These are phyloP conservation scores for Pilatotrama ljubarskyi DNA, from an alignment of 768 basidiomycete species.

Conservation along the genomic window DNA sequence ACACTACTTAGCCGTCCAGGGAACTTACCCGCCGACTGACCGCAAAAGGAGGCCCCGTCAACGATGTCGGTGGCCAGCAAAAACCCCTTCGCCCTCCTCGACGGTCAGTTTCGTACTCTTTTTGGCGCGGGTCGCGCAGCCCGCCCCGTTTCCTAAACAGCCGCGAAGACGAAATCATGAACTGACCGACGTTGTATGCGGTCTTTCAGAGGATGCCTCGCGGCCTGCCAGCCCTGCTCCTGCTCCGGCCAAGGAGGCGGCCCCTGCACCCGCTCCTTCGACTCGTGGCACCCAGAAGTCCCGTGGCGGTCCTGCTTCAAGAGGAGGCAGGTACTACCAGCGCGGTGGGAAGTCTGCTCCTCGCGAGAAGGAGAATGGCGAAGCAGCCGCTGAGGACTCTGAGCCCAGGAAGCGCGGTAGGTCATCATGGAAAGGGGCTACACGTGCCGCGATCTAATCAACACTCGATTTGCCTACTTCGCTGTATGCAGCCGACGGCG, in stretches of 20 bases:
- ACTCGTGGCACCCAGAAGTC: constrained; percentile 45
- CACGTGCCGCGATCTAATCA: background rate
- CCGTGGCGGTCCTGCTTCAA: constrained; percentile 58
- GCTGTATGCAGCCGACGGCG: constrained; percentile 38
- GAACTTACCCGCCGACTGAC: constrained; percentile 31
- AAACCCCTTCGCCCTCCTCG: constrained; percentile 84
- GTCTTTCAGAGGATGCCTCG: constrained; percentile 44
- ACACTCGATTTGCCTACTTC: background rate
- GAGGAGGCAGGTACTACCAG: constrained; percentile 68
- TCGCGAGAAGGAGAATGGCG: constrained; percentile 38
- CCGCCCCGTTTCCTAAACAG: background rate
- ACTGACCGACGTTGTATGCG: background rate
- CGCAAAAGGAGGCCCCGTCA: constrained; percentile 59
- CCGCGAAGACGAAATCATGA: constrained; percentile 4
- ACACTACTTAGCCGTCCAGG: constrained; percentile 23
- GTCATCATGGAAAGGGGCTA: background rate
- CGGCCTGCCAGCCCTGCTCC: constrained; percentile 40
- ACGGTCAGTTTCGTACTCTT: constrained; percentile 49
- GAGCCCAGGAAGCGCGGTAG: constrained; percentile 33
- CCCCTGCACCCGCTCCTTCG: constrained; percentile 35
- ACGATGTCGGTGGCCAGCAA: constrained; percentile 89
- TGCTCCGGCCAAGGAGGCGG: constrained; percentile 32
- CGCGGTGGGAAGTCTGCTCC: constrained; percentile 57
- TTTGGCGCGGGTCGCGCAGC: background rate
- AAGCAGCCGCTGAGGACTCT: constrained; percentile 37